phyloP scores from a whole-genome alignment of 2,329 filamentous ascomycete genomes.

The Diplodia seriata region DNA sequence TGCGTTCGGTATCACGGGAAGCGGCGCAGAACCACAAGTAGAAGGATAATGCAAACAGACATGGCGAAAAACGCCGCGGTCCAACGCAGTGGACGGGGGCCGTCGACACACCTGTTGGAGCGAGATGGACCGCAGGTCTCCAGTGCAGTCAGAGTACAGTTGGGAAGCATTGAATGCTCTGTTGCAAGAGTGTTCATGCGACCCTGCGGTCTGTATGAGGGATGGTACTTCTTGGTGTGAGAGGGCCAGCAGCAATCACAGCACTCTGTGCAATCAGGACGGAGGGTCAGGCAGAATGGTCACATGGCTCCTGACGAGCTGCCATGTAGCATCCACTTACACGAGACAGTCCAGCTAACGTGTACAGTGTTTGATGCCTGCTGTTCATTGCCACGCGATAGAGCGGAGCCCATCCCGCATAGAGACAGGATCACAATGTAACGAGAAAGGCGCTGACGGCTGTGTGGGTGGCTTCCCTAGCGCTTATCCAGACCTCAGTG shows the following conservation, averaged over 20 bases:
- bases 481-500: slow-evolving; percentile 42
- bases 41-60: neutral
- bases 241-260: neutral
- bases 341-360: neutral
- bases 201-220: neutral
- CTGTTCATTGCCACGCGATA: neutral
- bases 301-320: too few relatives aligned
- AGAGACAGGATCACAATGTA: too few relatives aligned
- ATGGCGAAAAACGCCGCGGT: neutral
- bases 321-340: neutral
- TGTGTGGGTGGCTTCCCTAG: slow-evolving; percentile 42
- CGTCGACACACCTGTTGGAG: neutral
- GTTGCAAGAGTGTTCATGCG: neutral
- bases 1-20: neutral
- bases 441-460: slow-evolving; percentile 36
- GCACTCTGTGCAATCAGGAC: neutral
- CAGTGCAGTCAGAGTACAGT: neutral
- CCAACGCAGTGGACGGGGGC: neutral
- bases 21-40: neutral
- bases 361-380: slow-evolving; percentile 36
- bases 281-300: neutral
- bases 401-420: too few relatives aligned
- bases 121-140: neutral
- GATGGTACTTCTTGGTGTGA: neutral
- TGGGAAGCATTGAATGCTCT: neutral